Conservation (phyloP, 495 filamentous ascomycete species). For the Xylaria palmicola region DNA sequence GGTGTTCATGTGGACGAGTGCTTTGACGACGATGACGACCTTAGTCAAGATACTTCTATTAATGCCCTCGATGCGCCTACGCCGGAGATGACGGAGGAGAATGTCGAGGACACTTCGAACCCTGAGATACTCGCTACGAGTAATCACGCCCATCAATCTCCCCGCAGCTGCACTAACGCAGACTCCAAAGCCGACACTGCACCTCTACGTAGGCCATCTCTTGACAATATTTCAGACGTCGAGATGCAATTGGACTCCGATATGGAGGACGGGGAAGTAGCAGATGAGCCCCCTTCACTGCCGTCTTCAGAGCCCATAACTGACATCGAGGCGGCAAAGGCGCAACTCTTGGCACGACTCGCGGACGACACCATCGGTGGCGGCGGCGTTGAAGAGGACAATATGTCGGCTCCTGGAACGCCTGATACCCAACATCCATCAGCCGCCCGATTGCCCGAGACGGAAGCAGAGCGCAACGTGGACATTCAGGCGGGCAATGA, state of each 20-base stretch:
- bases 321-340: constrained; percentile 59
- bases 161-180: background rate
- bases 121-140: background rate
- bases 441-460: constrained; percentile 15
- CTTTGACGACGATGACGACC: constrained; percentile 19
- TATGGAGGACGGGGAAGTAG: constrained; percentile 41
- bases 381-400: background rate
- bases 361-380: constrained; percentile 22
- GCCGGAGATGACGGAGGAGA: constrained; percentile 13
- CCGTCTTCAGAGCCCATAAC: constrained; percentile 32
- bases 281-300: constrained; percentile 25
- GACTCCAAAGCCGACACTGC: background rate
- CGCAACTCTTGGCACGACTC: constrained; percentile 53
- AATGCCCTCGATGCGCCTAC: constrained; percentile 28
- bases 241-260: constrained; percentile 41
- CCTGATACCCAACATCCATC: constrained; percentile 21
- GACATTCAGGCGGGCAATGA: background rate
- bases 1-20: constrained; percentile 28
- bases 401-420: background rate
- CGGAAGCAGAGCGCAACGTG: background rate
- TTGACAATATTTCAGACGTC: constrained; percentile 22
- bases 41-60: constrained; percentile 20
- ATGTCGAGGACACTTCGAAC: no score
- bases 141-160: background rate
- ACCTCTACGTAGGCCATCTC: background rate